Evolutionary conservation across 129 eudicot species (phyloP), one percentile per base, ranked within the genome.

Genomic region (Apium graveolens): DNA sequence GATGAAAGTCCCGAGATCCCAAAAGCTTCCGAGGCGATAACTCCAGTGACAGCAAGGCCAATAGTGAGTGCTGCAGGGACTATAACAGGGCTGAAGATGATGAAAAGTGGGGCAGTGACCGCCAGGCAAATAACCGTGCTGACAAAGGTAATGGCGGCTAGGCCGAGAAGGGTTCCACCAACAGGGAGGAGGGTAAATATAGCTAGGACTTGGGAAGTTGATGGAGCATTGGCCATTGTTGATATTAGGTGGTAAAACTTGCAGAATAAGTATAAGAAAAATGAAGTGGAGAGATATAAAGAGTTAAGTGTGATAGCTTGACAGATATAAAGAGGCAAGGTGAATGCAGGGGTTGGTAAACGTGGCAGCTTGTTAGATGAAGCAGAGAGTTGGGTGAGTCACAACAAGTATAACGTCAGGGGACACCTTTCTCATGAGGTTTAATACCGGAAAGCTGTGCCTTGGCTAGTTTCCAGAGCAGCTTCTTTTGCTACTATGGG

Each of bases 41-140:
- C 78, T 9, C 90, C 97, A 1, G 86, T 75, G 7, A 92, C 89
- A 5, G 93, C 93, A 11, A 90, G 82, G 16, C 83, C 91, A 27
- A 90, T 57, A 5, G 86, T 70, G 3, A 88, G 37, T 35, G 82
- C 76, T 0, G 91, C 97, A 4, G 98, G 98, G 53, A 93, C 92
- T 1, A 93, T 79, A n/a, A 95, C 82, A 7, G 97, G 97, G 91
- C 98, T 95, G 81, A 87, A 95, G 78, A 95, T 74, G 21, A 91
- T 65, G 78, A 95, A 90, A 14, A 95, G 44, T 5, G 97, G 97
- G 70, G 96, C 88, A 29, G 97, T 77, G 0, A 93, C 55, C 0
- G 88, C 91, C 0, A 93, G 81, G 17, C 96, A 96, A 18, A 91
- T 84, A 53, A 95, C 68, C 16, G 88, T 82, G 9, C 96, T 94